Evolutionary conservation across 179 eudicot genomes (phyloP), one percentile per base, ranked within the genome.

Genomic region (Monotropa hypopitys): DNA sequence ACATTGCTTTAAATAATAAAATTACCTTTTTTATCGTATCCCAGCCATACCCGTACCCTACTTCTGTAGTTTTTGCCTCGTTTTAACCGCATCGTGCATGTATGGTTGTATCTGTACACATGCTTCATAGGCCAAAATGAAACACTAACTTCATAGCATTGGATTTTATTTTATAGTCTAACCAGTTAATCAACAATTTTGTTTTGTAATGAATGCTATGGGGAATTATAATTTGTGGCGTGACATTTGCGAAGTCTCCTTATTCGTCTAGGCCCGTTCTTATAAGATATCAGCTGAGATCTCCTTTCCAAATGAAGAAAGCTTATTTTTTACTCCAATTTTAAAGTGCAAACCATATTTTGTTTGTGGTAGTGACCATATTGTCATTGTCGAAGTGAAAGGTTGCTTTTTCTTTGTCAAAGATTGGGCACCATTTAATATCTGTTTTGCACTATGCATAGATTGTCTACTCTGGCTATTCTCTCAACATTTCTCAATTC

Each of bases 381-480:
- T 3, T 40, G 26, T 40, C n/a, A 40, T 42, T n/a, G 7, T 7
- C 9, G 72, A 69, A 21, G 51, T 38, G 50, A 7, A 38, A 42
- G 50, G 46, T 69, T 43, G 50, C 16, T 9, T 69, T 69, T 40
- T 42, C 47, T 69, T 69, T n/a, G 72, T 69, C 50, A 69, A 69
- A 43, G 32, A 69, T 42, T 43, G 42, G 72, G 21, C 18, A 23
- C 49, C 8, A 1, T 16, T 35, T 1, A 40, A 18, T 65, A 5
- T 28, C 18, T 20, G 6, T 67, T n/a, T 66, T 57, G 66, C 32
- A 23, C 35, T 23, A 23, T 23, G 3, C 13, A 20, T 67, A 4
- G 5, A 3, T 42, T 21, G 21, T 40, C 45, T 42, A 11, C 16
- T 28, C 51, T 20, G 15, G 51, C 7, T 69, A 20, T 10, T 69